These are phyloP conservation scores for Solanum hybrid DNA, from an alignment of 305 asterid genomes.

Conservation along the genomic window DNA sequence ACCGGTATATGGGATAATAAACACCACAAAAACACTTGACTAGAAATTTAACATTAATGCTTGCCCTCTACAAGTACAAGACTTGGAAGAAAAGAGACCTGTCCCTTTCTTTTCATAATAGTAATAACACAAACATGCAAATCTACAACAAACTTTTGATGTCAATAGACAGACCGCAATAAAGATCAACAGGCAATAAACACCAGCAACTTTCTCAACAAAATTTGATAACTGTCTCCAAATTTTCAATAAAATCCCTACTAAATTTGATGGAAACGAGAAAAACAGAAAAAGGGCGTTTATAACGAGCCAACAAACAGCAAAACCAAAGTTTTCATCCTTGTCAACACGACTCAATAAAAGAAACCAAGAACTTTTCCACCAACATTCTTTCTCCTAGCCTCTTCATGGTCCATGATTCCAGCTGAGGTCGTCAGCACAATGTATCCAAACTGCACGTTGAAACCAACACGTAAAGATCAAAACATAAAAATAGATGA, in stretches of 20 bases:
- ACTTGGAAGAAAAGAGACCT: background rate
- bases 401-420: constrained; percentile 11
- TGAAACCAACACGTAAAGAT: too few relatives aligned
- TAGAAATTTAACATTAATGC: background rate
- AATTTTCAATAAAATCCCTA: background rate
- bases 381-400: constrained; percentile 6
- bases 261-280: background rate
- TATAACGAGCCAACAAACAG: background rate
- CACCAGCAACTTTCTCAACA: background rate
- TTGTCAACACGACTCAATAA: background rate
- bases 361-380: constrained; percentile 9
- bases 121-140: background rate
- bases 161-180: background rate
- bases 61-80: background rate
- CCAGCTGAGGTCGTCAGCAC: constrained; percentile 10
- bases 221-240: background rate
- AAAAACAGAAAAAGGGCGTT: background rate
- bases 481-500: too few relatives aligned
- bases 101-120: background rate
- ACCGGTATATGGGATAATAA: background rate
- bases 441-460: constrained; percentile 3
- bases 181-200: background rate
- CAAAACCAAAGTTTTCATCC: background rate
- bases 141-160: background rate
- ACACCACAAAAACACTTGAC: background rate